Percentiles rank a stretch among this genome's conserved stretches.
Evolutionary conservation across 495 filamentous ascomycete species (phyloP).

Genomic region (Neurospora terricola): DNA sequence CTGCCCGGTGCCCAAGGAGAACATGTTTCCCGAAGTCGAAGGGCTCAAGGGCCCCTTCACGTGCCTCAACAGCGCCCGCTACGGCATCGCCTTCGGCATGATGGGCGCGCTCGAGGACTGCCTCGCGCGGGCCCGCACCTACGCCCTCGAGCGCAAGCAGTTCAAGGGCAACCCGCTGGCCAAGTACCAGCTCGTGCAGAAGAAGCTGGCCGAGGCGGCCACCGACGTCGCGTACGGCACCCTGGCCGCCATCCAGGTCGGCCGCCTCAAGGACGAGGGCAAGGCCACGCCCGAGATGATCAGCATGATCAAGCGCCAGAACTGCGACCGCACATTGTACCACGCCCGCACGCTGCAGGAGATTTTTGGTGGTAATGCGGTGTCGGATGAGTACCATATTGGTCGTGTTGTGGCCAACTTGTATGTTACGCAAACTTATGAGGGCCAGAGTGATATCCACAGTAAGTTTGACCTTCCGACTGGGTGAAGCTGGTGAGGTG

Average conservation of each 20-base stretch:
- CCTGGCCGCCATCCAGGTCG: constrained; percentile 79
- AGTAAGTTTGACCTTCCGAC: constrained; percentile 44
- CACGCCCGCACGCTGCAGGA: constrained; percentile 81
- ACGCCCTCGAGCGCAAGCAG: constrained; percentile 85
- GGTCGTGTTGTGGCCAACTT: constrained; percentile 92
- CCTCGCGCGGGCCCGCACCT: constrained; percentile 66
- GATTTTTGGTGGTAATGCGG: constrained; percentile 93
- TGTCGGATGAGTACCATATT: constrained; percentile 92
- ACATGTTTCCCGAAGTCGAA: constrained; percentile 90
- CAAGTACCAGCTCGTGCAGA: constrained; percentile 97
- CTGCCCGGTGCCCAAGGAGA: constrained; percentile 78
- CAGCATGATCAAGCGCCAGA: constrained; percentile 95
- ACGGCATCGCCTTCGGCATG: constrained; percentile 86
- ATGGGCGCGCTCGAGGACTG: constrained; percentile 94
- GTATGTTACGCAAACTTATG: constrained; percentile 96
- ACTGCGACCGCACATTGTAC: constrained; percentile 81
- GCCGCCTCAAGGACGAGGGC: constrained; percentile 84
- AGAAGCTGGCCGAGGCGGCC: constrained; percentile 86
- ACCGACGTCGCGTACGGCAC: constrained; percentile 89
- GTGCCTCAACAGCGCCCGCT: constrained; percentile 85
- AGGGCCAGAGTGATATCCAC: constrained; percentile 95
- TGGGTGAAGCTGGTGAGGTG: neutral
- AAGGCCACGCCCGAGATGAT: constrained; percentile 92
- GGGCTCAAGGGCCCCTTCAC: constrained; percentile 84
- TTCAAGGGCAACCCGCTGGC: constrained; percentile 94